These are phyloP conservation scores for Mycena alexandri DNA, from an alignment of 768 basidiomycete species.

Conservation along the genomic window DNA sequence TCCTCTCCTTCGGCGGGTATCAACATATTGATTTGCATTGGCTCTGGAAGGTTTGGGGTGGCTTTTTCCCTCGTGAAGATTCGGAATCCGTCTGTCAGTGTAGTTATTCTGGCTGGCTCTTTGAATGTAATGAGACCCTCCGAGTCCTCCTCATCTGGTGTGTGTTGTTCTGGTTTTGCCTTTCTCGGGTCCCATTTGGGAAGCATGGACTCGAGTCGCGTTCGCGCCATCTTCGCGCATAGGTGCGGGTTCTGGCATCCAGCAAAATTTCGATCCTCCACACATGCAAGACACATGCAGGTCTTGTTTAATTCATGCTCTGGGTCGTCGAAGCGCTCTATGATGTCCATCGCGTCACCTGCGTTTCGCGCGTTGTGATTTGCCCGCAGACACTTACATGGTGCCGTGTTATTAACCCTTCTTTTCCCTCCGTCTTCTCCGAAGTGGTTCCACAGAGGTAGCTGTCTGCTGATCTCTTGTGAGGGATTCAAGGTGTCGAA, in stretches of 20 bases:
- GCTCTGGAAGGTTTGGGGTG: no score
- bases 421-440: neutral
- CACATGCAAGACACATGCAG: slow-evolving; percentile 1
- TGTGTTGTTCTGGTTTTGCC: neutral
- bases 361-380: neutral
- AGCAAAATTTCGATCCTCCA: neutral
- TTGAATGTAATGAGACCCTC: neutral
- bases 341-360: neutral
- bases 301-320: neutral
- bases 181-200: slow-evolving; percentile 10
- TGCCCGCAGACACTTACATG: neutral
- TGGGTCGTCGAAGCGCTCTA: no score
- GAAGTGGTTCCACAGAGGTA: slow-evolving; percentile 12
- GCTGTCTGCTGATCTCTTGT: neutral
- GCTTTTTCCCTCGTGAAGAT: neutral
- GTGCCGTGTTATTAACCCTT: neutral
- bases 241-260: slow-evolving; percentile 9
- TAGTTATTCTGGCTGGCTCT: neutral
- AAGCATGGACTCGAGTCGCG: neutral
- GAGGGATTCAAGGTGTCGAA: neutral
- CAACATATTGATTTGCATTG: no score
- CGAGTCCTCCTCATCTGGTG: neutral
- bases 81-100: slow-evolving; percentile 4
- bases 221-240: neutral
- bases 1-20: no score